Base-by-base conservation (phyloP, 345 rosid species). In the Abelmoschus esculentus region DNA sequence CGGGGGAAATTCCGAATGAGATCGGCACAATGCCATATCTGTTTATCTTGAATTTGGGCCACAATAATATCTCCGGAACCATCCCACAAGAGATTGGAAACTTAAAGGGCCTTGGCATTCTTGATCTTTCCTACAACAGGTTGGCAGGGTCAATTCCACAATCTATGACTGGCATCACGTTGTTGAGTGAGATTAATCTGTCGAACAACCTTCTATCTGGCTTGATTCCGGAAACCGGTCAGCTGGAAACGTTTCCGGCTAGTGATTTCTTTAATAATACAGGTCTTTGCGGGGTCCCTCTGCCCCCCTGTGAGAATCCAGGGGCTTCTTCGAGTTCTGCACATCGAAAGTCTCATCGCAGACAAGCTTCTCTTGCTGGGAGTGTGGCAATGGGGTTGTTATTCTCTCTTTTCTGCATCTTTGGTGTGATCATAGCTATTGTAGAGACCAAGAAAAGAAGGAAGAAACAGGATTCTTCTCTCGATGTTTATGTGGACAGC, bases 341-440 rank as follows among this genome's bases (percentile, higher is more conserved):
- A 63, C 85, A 72, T 79, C 83, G 70, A 73, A 82, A 84, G 73
- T 85, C 97, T 62, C 86, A 75, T 5, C 66, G 81, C 66, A 79
- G 75, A 73, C 78, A 76, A 6, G 81, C 91, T 1, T 85, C 96
- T 57, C 79, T 90, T 2, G 92, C 80, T 0, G 84, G 92, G 58
- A 88, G 89, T 47, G 87, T 95, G n/a, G 98, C 92, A 0, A 90
- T 91, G 92, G 98, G 98, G 13, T 77, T 95, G 83, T 67, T 95
- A 72, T 83, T 91, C 79, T 81, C 96, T 1, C 81, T 91, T 6
- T 85, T 91, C 52, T 91, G 96, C 72, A 88, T 90, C 38, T 72
- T 90, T 14, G 92, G 86, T 18, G 57, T 88, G 76, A 70, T 95
- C n/a, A 75, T 95, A 29, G 85, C 86, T 55, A 81, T 73, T 0